Conservation (phyloP, 2,329 filamentous ascomycete species). For the Bipolaris zeicola region DNA sequence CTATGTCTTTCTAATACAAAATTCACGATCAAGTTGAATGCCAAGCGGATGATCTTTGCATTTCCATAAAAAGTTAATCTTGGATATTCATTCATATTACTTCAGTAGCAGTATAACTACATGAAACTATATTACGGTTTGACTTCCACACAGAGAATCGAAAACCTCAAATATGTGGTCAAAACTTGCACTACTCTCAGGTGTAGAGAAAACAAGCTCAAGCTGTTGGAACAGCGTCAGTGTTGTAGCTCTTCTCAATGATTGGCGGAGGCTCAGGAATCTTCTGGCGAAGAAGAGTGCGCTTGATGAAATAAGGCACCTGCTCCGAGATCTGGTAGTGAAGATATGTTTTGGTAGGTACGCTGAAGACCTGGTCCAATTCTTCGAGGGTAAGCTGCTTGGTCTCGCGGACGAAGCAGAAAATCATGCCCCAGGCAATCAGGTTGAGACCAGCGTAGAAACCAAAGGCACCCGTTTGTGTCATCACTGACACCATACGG, state of each 20-base stretch:
- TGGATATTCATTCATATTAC: too few relatives aligned
- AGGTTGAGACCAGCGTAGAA: slow-evolving; percentile 51
- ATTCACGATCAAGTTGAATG: too few relatives aligned
- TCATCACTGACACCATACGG: slow-evolving; percentile 48
- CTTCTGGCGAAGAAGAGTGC: slow-evolving; percentile 46
- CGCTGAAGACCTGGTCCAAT: slow-evolving; percentile 45
- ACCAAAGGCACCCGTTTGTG: slow-evolving; percentile 47
- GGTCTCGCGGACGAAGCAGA: slow-evolving; percentile 49
- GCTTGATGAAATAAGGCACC: slow-evolving; percentile 53
- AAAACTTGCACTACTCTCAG: not conserved
- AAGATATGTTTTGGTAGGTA: slow-evolving; percentile 46
- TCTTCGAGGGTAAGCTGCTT: slow-evolving; percentile 50
- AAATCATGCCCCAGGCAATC: slow-evolving; percentile 48
- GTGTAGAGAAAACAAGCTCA: not conserved
- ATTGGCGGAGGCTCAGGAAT: slow-evolving; percentile 48
- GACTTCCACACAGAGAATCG: too few relatives aligned
- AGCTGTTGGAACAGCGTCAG: slow-evolving; percentile 2
- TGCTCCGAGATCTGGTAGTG: slow-evolving; percentile 47
- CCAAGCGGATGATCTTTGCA: too few relatives aligned
- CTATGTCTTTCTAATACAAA: too few relatives aligned
- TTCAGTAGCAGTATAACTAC: too few relatives aligned
- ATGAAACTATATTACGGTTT: too few relatives aligned
- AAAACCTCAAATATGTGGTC: too few relatives aligned
- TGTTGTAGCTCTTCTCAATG: slow-evolving; percentile 38
- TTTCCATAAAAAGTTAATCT: too few relatives aligned